Conservation (phyloP, 1,284 basidiomycete genomes). For the Taiwanofungus camphoratus region DNA sequence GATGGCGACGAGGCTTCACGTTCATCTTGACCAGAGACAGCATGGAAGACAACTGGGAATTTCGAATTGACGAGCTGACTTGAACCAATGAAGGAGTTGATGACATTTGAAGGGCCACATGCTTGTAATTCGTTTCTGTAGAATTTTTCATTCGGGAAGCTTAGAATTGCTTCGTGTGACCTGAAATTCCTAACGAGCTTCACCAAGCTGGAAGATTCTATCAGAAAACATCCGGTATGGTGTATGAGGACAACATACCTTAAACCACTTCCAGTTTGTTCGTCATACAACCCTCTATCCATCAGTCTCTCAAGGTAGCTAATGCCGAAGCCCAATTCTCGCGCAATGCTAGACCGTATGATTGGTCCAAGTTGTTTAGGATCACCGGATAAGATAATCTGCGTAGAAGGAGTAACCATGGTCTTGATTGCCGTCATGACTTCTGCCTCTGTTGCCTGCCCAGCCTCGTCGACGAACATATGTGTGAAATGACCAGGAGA, state of each 20-base stretch:
- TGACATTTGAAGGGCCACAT: conserved; percentile 33
- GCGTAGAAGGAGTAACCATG: conserved; percentile 34
- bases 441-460: conserved; percentile 56
- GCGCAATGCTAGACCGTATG: conserved; percentile 43
- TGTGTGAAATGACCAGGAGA: conserved; percentile 52
- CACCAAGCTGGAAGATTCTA: conserved; percentile 31
- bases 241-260: conserved; percentile 29
- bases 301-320: conserved; percentile 51
- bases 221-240: not conserved
- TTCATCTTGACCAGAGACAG: conserved; percentile 37
- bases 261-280: conserved; percentile 22
- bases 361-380: conserved; percentile 55
- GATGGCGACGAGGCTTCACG: conserved; percentile 41
- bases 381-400: conserved; percentile 52
- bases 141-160: conserved; percentile 52
- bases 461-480: conserved; percentile 64
- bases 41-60: conserved; percentile 46
- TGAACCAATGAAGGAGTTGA: conserved; percentile 31
- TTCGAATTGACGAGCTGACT: conserved; percentile 27
- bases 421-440: conserved; percentile 48
- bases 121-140: conserved; percentile 45
- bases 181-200: conserved; percentile 53
- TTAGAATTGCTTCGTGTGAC: conserved; percentile 49
- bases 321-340: conserved; percentile 36
- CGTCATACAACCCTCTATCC: conserved; percentile 38